phyloP scores from a whole-genome alignment of 129 eudicot species.

The Flaveria ramosissima region DNA sequence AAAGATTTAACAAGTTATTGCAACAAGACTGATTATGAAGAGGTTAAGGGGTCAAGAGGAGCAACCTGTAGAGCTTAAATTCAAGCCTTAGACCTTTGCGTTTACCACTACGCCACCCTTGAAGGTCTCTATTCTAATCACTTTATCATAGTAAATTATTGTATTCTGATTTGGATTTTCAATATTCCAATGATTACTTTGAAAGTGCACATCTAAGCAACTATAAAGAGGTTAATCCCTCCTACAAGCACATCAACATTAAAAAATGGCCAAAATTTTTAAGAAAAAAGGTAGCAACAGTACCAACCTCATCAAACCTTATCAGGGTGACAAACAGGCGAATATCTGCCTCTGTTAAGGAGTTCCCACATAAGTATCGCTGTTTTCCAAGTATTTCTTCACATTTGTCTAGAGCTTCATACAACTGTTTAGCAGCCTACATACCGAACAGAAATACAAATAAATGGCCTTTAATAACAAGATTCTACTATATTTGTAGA shows the following conservation, averaged over 20 bases:
- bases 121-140: too few relatives aligned
- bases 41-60: too few relatives aligned
- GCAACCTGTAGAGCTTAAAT: too few relatives aligned
- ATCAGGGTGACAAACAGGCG: constrained; percentile 92
- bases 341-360: constrained; percentile 47
- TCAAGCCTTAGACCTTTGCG: too few relatives aligned
- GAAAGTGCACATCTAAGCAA: too few relatives aligned
- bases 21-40: background rate
- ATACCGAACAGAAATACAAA: constrained; percentile 2
- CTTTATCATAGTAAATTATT: too few relatives aligned
- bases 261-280: too few relatives aligned
- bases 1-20: background rate
- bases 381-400: constrained; percentile 88
- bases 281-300: background rate
- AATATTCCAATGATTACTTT: too few relatives aligned
- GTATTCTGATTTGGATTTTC: too few relatives aligned
- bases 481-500: background rate
- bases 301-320: constrained; percentile 91
- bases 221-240: too few relatives aligned
- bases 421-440: constrained; percentile 78
- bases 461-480: background rate
- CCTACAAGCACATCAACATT: too few relatives aligned
- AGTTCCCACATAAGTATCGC: constrained; percentile 71
- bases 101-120: too few relatives aligned
- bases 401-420: constrained; percentile 84